Evolutionary conservation across 78 protist genomes (phyloP).

Genomic region (Dictyostelium firmibasis): DNA sequence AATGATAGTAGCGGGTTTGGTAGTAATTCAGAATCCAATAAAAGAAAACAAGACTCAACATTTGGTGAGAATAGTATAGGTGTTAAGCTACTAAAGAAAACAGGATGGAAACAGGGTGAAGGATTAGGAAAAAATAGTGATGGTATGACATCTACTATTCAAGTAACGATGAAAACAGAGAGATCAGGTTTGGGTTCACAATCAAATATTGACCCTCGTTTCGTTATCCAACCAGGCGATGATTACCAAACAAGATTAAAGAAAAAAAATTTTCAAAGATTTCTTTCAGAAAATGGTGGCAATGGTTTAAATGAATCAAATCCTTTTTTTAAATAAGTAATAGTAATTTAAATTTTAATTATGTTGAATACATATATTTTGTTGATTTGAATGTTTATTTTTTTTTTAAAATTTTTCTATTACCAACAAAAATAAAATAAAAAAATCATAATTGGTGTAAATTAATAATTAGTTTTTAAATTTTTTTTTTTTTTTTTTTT

Average conservation of each 20-base stretch:
- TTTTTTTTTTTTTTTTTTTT: too few species aligned
- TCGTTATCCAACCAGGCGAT: slow-evolving; percentile 54
- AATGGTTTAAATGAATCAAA: not conserved
- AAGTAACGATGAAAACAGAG: slow-evolving; percentile 5
- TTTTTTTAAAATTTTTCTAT: too few species aligned
- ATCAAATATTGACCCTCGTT: slow-evolving; percentile 18
- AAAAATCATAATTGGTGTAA: too few species aligned
- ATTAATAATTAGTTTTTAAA: too few species aligned
- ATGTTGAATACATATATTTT: too few species aligned
- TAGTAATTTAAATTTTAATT: not conserved
- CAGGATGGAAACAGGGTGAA: slow-evolving; percentile 58
- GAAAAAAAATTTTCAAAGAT: slow-evolving; percentile 43
- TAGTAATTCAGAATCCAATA: not conserved
- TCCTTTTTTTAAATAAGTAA: slow-evolving; percentile 35
- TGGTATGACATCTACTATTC: slow-evolving; percentile 9
- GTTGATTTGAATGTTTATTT: too few species aligned
- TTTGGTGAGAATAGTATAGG: slow-evolving; percentile 68
- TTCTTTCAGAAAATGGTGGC: slow-evolving; percentile 4
- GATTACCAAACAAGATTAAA: slow-evolving; percentile 45
- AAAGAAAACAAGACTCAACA: slow-evolving; percentile 13
- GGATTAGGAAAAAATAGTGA: slow-evolving; percentile 23
- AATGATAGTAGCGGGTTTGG: not conserved
- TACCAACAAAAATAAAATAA: too few species aligned
- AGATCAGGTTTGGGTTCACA: slow-evolving; percentile 52
- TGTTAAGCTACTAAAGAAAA: slow-evolving; percentile 40